Evolutionary conservation across 2,329 filamentous ascomycete species (phyloP).

Genomic region (Sporothrix schenckii): DNA sequence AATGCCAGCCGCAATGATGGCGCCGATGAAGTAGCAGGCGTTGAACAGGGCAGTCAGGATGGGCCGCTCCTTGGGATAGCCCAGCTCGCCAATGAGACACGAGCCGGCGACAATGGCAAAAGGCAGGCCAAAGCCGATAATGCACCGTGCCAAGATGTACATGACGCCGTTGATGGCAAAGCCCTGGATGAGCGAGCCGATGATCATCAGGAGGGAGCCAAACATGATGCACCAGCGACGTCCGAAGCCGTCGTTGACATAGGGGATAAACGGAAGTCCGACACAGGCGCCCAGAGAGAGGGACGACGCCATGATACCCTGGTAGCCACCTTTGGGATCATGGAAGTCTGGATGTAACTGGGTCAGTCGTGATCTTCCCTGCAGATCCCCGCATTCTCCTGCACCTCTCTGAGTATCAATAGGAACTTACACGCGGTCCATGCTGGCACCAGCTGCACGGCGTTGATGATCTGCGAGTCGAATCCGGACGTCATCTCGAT

Average conservation of each 20-base stretch:
- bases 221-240: constrained; percentile 56
- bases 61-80: constrained; percentile 63
- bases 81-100: constrained; percentile 62
- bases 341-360: constrained; percentile 39
- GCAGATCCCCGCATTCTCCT: neutral
- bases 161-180: constrained; percentile 53
- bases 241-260: constrained; percentile 56
- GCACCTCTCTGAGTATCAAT: no score
- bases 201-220: constrained; percentile 56
- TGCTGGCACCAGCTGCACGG: constrained; percentile 45
- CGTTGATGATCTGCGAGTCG: constrained; percentile 50
- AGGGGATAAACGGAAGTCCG: constrained; percentile 55
- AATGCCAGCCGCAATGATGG: constrained; percentile 54
- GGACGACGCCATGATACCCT: constrained; percentile 52
- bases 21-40: constrained; percentile 56
- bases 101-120: constrained; percentile 63
- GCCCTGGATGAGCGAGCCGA: constrained; percentile 57
- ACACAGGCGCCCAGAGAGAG: constrained; percentile 57
- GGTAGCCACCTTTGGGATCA: constrained; percentile 40
- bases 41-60: constrained; percentile 63
- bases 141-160: constrained; percentile 62
- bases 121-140: constrained; percentile 65
- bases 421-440: constrained; percentile 43
- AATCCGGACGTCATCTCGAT: constrained; percentile 65
- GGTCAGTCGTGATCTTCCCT: neutral